Percentiles rank a stretch among this genome's conserved stretches.
phyloP scores from a whole-genome alignment of 208 protist species.

The Leishmania gerbilli region DNA sequence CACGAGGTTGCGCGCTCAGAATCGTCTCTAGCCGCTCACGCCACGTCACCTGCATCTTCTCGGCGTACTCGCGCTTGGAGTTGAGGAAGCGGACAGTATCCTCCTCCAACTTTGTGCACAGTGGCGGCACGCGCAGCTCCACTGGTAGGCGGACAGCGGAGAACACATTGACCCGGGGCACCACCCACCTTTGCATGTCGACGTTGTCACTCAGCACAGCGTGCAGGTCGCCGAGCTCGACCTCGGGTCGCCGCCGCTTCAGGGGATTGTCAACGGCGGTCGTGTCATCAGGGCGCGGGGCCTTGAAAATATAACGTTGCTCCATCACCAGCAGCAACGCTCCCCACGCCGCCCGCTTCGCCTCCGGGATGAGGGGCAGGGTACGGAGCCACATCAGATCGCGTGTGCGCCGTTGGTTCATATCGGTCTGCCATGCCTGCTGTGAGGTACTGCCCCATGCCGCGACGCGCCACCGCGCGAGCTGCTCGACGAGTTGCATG shows the following conservation, averaged over 20 bases:
- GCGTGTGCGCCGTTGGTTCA: constrained; percentile 33
- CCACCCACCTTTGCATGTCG: constrained; percentile 49
- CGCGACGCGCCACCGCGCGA: constrained; percentile 49
- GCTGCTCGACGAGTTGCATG: constrained; percentile 59
- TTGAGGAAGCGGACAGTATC: constrained; percentile 61
- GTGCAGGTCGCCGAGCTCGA: constrained; percentile 16
- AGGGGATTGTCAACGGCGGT: constrained; percentile 7
- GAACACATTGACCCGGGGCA: constrained; percentile 60
- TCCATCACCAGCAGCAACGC: constrained; percentile 63
- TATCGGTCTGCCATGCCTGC: constrained; percentile 70
- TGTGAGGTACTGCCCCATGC: constrained; percentile 64
- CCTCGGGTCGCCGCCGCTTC: constrained; percentile 42
- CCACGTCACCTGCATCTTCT: constrained; percentile 57
- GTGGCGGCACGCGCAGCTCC: constrained; percentile 64
- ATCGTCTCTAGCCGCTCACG: constrained; percentile 25
- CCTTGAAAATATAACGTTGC: constrained; percentile 65
- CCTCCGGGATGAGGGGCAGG: constrained; percentile 46
- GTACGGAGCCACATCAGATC: constrained; percentile 73
- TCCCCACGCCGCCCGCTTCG: constrained; percentile 52
- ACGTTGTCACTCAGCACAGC: constrained; percentile 50
- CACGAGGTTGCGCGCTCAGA: constrained; percentile 14
- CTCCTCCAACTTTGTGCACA: constrained; percentile 48
- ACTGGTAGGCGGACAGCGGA: constrained; percentile 53
- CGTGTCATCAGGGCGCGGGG: constrained; percentile 32
- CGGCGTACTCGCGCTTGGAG: constrained; percentile 46